These are phyloP conservation scores for Plenodomus biglobosus DNA, from an alignment of 2,329 filamentous ascomycete species.

Conservation along the genomic window DNA sequence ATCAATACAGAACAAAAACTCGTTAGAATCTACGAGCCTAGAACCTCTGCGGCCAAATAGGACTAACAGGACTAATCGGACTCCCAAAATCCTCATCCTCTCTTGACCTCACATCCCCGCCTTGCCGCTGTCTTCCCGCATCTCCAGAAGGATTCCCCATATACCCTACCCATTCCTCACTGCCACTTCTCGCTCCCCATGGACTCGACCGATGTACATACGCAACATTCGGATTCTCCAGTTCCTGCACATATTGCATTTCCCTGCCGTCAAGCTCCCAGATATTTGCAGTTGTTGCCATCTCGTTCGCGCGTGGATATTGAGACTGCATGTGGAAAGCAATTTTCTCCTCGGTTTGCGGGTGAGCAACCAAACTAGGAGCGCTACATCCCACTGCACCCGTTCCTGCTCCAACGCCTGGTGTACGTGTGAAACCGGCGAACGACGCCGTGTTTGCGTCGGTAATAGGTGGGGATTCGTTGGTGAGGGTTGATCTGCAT, in stretches of 20 bases:
- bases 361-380: background rate
- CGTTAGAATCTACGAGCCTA: no score
- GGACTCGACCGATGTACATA: background rate
- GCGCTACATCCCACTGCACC: background rate
- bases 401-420: background rate
- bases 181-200: background rate
- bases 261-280: slow-evolving; percentile 15
- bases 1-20: no score
- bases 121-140: background rate
- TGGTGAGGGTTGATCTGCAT: background rate
- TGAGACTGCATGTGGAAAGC: background rate
- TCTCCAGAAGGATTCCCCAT: background rate
- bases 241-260: slow-evolving; percentile 1
- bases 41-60: background rate
- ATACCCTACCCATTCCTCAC: background rate
- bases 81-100: background rate
- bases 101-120: background rate
- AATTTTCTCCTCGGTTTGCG: background rate
- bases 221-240: slow-evolving; percentile 4
- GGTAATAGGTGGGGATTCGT: background rate
- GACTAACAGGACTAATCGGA: background rate
- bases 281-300: slow-evolving; percentile 13
- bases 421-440: background rate
- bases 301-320: slow-evolving; percentile 4
- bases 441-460: background rate